Base-by-base conservation (phyloP, 257 asterid species). In the Osmanthus fragrans region DNA sequence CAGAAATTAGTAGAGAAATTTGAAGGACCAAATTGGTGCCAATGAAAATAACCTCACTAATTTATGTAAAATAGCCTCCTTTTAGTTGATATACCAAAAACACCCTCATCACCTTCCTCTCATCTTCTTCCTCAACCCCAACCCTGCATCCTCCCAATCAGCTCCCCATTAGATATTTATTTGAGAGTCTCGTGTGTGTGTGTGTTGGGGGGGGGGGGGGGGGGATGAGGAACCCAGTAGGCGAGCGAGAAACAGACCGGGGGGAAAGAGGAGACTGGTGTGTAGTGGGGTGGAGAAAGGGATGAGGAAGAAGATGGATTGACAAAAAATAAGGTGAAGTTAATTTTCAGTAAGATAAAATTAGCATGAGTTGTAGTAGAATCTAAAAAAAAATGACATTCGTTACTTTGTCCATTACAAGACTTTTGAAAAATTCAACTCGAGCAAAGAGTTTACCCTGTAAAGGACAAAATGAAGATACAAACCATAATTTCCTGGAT, bases 1-100 rank as follows among this genome's bases (percentile, higher is more conserved):
- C 76, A 34, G 73, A 29, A 83, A 76, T 77, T 19, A 12, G 56
- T 63, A 63, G 69, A 60, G 69, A 63, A 63, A 63, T 3, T 63
- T 25, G 13, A 25, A 63, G 69, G 32, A 23, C 34, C 69, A 27
- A 23, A 18, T 12, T 23, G 36, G 32, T 23, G 34, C 29, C 18
- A 63, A 27, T 10, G 19, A 7, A 63, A 27, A 60, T 25, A 23
- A 63, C 69, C 10, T 19, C 29, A 2, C 9, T n/a, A n/a, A n/a
- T 56, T 56, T 7, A n/a, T 5, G 64, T 54, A 18, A 54, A 54
- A 19, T 19, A 54, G 27, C 27, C 27, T 7, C 12, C 65, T n/a
- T 47, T 47, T 4, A 16, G 4, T n/a, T n/a, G 25, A 56, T 56
- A 18, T n/a, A 18, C 65, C 65, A 47, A 47, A 47, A 47, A 56